A percentile compares a stretch with the other conserved stretches of the same genome.
Conservation (phyloP, 2,329 filamentous ascomycete species). For the Sporothrix variecibatus region DNA sequence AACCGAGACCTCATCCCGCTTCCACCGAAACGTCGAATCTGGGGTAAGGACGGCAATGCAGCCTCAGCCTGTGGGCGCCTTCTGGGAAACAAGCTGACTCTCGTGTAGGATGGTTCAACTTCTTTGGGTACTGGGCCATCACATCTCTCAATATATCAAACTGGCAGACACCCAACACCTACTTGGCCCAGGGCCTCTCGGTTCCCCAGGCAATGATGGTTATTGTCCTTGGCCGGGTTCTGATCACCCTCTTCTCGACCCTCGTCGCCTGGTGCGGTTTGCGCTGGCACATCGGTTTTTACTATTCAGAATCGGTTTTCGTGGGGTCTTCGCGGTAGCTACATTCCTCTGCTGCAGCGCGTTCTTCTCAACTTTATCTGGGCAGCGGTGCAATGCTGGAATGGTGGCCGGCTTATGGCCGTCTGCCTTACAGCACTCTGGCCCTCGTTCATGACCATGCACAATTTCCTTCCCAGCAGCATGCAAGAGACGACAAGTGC, state of each 20-base stretch:
- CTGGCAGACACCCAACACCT: constrained; percentile 29
- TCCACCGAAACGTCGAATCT: constrained; percentile 30
- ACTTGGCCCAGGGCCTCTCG: constrained; percentile 42
- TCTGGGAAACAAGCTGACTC: neutral
- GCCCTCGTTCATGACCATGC: constrained; percentile 34
- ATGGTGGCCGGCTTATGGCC: constrained; percentile 42
- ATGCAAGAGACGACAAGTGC: constrained; percentile 37
- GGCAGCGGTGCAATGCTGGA: constrained; percentile 50
- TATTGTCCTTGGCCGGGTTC: constrained; percentile 46
- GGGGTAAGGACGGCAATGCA: constrained; percentile 20
- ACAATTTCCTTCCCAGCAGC: constrained; percentile 34
- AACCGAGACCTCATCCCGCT: constrained; percentile 32
- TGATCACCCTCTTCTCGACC: constrained; percentile 47
- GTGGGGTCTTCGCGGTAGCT: constrained; percentile 52
- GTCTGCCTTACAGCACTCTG: constrained; percentile 38
- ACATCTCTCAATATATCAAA: constrained; percentile 29
- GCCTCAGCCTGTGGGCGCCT: too few species aligned
- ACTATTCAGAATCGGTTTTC: constrained; percentile 52
- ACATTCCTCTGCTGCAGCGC: constrained; percentile 50
- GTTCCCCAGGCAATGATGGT: constrained; percentile 51
- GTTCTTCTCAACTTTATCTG: constrained; percentile 54
- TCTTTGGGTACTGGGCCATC: constrained; percentile 26
- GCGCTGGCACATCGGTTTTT: constrained; percentile 54
- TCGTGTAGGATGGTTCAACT: constrained; percentile 28
- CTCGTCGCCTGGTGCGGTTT: constrained; percentile 51